Conservation (phyloP, 257 asterid species). For the Salvia miltiorrhiza region DNA sequence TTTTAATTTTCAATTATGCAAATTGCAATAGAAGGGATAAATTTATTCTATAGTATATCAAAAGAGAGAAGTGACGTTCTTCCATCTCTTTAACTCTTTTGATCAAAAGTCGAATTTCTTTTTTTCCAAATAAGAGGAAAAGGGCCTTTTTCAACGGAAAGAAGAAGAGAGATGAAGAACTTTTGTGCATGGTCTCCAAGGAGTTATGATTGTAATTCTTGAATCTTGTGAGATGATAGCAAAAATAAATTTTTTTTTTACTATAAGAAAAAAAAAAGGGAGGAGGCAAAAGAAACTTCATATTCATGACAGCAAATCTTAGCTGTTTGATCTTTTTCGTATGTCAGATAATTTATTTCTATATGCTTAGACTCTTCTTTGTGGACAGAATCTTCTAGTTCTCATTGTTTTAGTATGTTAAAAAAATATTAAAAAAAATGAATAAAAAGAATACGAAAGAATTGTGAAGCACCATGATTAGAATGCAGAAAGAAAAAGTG, state of each 20-base stretch:
- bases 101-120: conserved; percentile 36
- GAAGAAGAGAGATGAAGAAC: conserved; percentile 27
- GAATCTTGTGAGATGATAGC: conserved; percentile 40
- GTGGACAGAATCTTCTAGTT: conserved; percentile 61
- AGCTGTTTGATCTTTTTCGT: conserved; percentile 45
- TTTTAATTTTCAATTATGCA: neutral
- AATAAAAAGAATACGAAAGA: neutral
- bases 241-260: neutral
- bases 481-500: conserved; percentile 33
- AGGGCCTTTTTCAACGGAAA: conserved; percentile 47
- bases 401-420: conserved; percentile 28
- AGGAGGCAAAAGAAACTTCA: conserved; percentile 11
- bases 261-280: neutral
- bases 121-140: conserved; percentile 32
- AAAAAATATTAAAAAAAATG: neutral
- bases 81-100: conserved; percentile 26
- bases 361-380: conserved; percentile 48
- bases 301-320: conserved; percentile 54
- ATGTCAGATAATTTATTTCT: conserved; percentile 41
- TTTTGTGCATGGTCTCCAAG: conserved; percentile 89
- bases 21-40: neutral
- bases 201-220: conserved; percentile 52
- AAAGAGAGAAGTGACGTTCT: conserved; percentile 20
- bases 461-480: conserved; percentile 41
- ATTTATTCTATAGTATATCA: neutral